Conservation (phyloP, 208 protist genomes). For the Crithidia sp. region DNA sequence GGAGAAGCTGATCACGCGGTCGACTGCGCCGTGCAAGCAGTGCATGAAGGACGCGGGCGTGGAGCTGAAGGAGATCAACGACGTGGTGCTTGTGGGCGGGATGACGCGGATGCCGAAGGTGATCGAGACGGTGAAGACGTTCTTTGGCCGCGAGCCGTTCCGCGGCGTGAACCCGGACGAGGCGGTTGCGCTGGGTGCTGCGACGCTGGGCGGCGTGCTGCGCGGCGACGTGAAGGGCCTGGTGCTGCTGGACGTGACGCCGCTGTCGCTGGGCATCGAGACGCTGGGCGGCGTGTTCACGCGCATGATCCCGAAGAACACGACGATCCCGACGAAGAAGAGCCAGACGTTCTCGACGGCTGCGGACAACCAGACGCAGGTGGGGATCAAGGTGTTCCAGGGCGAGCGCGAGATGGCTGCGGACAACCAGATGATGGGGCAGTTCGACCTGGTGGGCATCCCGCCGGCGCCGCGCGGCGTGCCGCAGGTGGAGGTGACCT, state of each 20-base stretch:
- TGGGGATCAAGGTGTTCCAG: conserved; percentile 94
- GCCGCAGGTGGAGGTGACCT: conserved; percentile 97
- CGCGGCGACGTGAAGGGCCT: conserved; percentile 93
- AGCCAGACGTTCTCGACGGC: conserved; percentile 87
- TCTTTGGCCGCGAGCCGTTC: too few relatives aligned
- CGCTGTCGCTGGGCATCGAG: conserved; percentile 98
- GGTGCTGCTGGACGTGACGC: conserved; percentile 98
- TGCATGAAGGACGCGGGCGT: too few relatives aligned
- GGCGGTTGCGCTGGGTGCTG: conserved; percentile 98
- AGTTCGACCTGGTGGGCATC: conserved; percentile 95
- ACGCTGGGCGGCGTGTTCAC: conserved; percentile 98
- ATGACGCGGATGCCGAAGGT: too few relatives aligned
- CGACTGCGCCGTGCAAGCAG: too few relatives aligned
- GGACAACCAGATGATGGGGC: conserved; percentile 95
- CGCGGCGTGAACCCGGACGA: too few relatives aligned
- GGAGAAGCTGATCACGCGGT: too few relatives aligned
- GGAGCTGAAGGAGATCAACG: too few relatives aligned
- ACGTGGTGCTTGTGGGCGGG: too few relatives aligned
- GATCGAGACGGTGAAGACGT: too few relatives aligned
- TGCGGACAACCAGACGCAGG: conserved; percentile 82
- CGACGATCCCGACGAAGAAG: conserved; percentile 97
- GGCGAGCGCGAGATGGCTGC: conserved; percentile 93
- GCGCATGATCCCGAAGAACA: conserved; percentile 98
- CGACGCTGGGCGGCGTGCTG: conserved; percentile 97
- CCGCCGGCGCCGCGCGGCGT: conserved; percentile 89